Conservation (phyloP, 345 rosid genomes). For the Dipteronia sinensis region DNA sequence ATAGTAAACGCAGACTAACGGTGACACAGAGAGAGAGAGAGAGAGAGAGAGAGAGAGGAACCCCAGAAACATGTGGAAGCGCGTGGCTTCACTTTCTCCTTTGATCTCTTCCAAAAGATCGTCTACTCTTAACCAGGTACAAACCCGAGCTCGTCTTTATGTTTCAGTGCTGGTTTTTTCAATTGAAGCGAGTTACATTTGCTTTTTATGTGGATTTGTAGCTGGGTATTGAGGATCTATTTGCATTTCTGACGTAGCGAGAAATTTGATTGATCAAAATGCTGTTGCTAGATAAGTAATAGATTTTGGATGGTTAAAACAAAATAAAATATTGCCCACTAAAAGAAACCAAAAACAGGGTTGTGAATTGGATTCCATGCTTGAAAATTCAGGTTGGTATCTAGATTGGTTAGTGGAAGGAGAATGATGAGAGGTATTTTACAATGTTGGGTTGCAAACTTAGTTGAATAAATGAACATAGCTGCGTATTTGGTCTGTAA, state of each 20-base stretch:
- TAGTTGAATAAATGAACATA: not conserved
- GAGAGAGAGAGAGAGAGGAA: slow-evolving; percentile 22
- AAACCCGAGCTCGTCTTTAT: not conserved
- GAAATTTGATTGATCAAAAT: not conserved
- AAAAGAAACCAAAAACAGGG: not conserved
- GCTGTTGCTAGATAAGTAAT: not conserved
- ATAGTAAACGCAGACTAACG: slow-evolving; percentile 5
- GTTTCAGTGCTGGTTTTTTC: not conserved
- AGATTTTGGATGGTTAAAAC: not conserved
- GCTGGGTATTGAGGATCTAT: not conserved
- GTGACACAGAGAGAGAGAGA: slow-evolving; percentile 5
- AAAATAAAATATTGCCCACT: not conserved
- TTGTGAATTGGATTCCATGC: not conserved
- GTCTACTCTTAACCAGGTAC: slow-evolving; percentile 48
- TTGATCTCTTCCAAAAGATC: slow-evolving; percentile 50
- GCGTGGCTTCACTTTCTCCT: slow-evolving; percentile 66
- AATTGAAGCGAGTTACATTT: too few relatives aligned
- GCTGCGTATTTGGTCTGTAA: not conserved
- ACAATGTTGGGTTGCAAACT: not conserved
- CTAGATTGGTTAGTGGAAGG: not conserved
- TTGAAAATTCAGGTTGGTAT: not conserved
- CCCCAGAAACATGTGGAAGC: slow-evolving; percentile 61
- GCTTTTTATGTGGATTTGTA: not conserved
- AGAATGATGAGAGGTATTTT: not conserved
- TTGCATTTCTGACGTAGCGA: not conserved